Evolutionary conservation across 306 rosid species (phyloP).

Genomic region (Malus sieversii): DNA sequence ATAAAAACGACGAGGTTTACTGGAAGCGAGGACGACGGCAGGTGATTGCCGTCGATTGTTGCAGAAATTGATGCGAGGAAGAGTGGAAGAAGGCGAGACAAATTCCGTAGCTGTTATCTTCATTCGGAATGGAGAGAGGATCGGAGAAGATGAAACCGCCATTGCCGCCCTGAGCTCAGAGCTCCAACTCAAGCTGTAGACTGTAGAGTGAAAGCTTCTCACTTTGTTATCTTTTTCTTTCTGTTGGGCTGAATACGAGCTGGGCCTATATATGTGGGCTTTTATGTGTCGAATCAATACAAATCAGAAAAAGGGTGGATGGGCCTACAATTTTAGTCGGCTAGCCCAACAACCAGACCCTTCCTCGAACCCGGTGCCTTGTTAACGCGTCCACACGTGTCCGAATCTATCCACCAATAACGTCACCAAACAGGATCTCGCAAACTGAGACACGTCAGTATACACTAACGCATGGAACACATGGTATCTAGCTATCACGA

Average conservation of each 20-base stretch:
- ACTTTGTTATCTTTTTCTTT: background rate
- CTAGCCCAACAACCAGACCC: too few species aligned
- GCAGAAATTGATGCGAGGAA: slow-evolving; percentile 26
- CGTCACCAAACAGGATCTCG: too few species aligned
- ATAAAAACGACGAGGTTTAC: slow-evolving; percentile 30
- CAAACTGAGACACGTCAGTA: background rate
- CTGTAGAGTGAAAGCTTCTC: background rate
- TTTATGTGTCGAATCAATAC: too few species aligned
- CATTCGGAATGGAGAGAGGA: slow-evolving; percentile 31
- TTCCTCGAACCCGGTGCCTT: too few species aligned
- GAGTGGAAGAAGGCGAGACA: slow-evolving; percentile 13
- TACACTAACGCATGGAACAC: background rate
- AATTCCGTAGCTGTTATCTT: slow-evolving; percentile 22
- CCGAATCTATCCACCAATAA: too few species aligned
- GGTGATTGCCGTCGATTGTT: slow-evolving; percentile 22
- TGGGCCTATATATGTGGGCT: background rate
- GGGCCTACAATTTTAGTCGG: too few species aligned
- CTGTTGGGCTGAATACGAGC: background rate
- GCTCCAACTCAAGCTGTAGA: background rate
- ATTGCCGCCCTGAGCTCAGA: slow-evolving; percentile 12
- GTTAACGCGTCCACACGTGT: too few species aligned
- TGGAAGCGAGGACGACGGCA: slow-evolving; percentile 26
- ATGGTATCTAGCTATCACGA: background rate
- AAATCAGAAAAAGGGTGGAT: too few species aligned
- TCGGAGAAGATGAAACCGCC: slow-evolving; percentile 35